Evolutionary conservation across 257 asterid genomes (phyloP).

Genomic region (Ophiorrhiza pumila): DNA sequence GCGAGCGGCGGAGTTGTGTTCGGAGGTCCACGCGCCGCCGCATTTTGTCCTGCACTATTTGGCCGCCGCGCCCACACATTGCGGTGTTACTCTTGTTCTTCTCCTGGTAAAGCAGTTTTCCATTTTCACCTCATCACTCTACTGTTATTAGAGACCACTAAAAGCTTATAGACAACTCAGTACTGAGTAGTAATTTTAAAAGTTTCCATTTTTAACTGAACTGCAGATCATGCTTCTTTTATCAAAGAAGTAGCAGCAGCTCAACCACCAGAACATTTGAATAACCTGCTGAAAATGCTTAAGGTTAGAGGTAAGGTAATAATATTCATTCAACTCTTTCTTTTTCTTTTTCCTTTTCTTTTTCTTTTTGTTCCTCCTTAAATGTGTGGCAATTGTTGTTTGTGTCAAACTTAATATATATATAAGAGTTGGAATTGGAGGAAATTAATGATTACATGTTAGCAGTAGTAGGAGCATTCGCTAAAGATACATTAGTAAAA

Average conservation of each 20-base stretch:
- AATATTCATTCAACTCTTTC: not conserved
- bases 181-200: not conserved
- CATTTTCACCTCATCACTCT: not conserved
- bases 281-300: constrained; percentile 69
- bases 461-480: not conserved
- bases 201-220: constrained; percentile 11
- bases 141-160: not conserved
- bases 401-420: no score
- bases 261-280: constrained; percentile 84
- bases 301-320: constrained; percentile 65
- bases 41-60: constrained; percentile 40
- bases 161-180: not conserved
- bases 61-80: constrained; percentile 38
- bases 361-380: no score
- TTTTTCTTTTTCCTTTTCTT: no score
- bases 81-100: constrained; percentile 74
- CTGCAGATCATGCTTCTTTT: constrained; percentile 66
- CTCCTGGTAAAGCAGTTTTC: constrained; percentile 39
- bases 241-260: constrained; percentile 73
- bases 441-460: not conserved
- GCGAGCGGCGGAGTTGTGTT: constrained; percentile 59
- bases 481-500: not conserved
- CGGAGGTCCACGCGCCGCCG: constrained; percentile 82
- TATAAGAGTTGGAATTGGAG: not conserved
- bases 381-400: no score